These are phyloP conservation scores for Astrothelium subdiscretum DNA, from an alignment of 495 filamentous ascomycete species.

Conservation along the genomic window DNA sequence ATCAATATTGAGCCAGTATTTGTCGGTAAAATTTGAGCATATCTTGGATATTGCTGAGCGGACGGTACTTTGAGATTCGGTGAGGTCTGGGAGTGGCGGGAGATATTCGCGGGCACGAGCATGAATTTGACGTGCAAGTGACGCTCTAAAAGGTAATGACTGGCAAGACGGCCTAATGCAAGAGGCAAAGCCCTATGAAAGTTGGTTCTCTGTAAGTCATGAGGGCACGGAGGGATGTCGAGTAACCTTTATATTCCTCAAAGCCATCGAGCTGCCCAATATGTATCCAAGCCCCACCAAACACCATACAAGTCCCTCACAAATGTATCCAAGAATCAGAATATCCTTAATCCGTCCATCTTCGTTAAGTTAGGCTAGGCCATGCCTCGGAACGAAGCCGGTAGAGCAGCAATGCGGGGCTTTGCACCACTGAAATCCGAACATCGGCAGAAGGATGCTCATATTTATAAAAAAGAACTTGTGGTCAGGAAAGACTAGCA, in stretches of 20 bases:
- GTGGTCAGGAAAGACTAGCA: too few species aligned
- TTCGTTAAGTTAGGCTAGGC: background rate
- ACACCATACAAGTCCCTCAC: background rate
- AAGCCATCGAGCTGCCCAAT: background rate
- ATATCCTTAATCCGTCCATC: background rate
- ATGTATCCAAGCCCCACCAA: background rate
- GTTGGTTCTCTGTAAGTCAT: background rate
- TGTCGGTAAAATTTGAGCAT: constrained; percentile 16
- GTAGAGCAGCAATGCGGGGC: background rate
- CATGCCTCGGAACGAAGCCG: background rate
- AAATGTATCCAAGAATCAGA: background rate
- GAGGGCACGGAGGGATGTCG: background rate
- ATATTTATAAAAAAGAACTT: too few species aligned
- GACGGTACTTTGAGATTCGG: constrained; percentile 20
- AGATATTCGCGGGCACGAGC: constrained; percentile 11
- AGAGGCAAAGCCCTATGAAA: background rate
- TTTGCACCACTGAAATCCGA: background rate
- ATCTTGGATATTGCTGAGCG: constrained; percentile 21
- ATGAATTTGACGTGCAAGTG: background rate
- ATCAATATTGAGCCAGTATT: constrained; percentile 21
- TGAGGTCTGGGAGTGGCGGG: constrained; percentile 18
- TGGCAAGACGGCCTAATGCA: background rate
- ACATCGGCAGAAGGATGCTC: background rate
- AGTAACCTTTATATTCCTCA: background rate
- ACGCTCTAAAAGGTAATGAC: background rate